These are phyloP conservation scores for Pichia sp. DNA, from an alignment of 1,139 yeast genomes.

Conservation along the genomic window DNA sequence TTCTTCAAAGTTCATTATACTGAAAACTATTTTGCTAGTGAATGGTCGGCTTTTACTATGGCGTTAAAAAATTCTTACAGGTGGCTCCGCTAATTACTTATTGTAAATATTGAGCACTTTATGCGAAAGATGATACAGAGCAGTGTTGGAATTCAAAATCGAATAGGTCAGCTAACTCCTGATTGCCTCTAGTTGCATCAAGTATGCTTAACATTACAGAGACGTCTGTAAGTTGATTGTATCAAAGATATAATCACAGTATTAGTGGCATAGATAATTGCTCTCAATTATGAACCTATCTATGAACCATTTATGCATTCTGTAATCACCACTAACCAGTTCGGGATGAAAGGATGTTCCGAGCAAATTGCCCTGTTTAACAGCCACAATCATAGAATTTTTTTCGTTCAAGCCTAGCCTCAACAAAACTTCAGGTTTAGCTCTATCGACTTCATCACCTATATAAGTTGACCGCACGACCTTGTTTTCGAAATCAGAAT, in stretches of 20 bases:
- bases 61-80: too few relatives aligned
- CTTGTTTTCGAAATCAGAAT: neutral
- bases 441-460: slow-evolving; percentile 21
- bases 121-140: too few relatives aligned
- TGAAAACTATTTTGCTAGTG: too few relatives aligned
- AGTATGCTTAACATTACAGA: too few relatives aligned
- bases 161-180: too few relatives aligned
- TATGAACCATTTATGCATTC: slow-evolving; percentile 73
- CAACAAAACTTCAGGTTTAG: slow-evolving; percentile 41
- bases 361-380: slow-evolving; percentile 59
- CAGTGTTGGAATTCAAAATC: too few relatives aligned
- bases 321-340: slow-evolving; percentile 46
- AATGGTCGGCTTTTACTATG: too few relatives aligned
- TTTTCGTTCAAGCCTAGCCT: slow-evolving; percentile 30
- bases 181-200: too few relatives aligned
- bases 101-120: too few relatives aligned
- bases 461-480: slow-evolving; percentile 2
- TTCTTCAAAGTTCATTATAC: too few relatives aligned
- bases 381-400: slow-evolving; percentile 58
- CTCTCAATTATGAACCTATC: slow-evolving; percentile 38
- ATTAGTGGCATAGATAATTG: neutral
- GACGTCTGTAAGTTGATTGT: too few relatives aligned
- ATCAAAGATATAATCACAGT: neutral
- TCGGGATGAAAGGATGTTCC: slow-evolving; percentile 88
- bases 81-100: too few relatives aligned